Percentiles rank a stretch among this genome's conserved stretches.
phyloP scores from a whole-genome alignment of 768 basidiomycete species.

The Lactifluus hygrophoroides region DNA sequence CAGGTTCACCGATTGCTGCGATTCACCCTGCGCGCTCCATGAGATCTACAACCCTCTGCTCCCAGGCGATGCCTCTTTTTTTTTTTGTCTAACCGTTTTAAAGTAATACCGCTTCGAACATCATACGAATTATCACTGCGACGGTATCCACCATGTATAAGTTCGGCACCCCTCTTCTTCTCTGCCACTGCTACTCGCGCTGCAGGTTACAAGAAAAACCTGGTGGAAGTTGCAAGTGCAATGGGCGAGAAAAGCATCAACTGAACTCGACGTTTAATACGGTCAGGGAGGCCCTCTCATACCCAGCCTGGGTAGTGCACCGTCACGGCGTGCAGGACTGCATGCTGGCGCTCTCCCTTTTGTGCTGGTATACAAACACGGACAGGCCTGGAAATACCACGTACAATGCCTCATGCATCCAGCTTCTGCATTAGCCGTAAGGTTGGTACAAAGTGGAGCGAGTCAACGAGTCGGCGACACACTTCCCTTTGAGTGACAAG shows the following conservation, averaged over 20 bases:
- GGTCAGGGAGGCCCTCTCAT: constrained; percentile 69
- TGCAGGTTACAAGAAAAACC: constrained; percentile 83
- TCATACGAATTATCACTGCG: constrained; percentile 56
- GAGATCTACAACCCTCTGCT: constrained; percentile 64
- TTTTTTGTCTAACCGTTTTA: not conserved
- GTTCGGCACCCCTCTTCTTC: constrained; percentile 50
- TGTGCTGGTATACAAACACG: constrained; percentile 29
- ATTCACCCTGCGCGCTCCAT: constrained; percentile 72
- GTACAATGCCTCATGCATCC: constrained; percentile 69
- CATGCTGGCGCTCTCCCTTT: constrained; percentile 57
- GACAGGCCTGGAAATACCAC: constrained; percentile 42
- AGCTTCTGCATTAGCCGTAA: constrained; percentile 78
- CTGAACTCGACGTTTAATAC: constrained; percentile 84
- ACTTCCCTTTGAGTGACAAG: not conserved
- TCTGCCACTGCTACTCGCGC: constrained; percentile 65
- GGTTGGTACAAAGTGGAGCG: constrained; percentile 60
- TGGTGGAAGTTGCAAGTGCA: constrained; percentile 59
- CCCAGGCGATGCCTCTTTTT: constrained; percentile 3
- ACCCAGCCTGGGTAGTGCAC: constrained; percentile 66
- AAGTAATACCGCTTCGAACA: not conserved
- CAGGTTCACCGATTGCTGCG: constrained; percentile 82
- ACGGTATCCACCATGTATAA: constrained; percentile 85
- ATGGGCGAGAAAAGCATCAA: constrained; percentile 69
- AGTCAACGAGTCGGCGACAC: constrained; percentile 40
- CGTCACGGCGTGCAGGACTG: constrained; percentile 66